A percentile compares a stretch with the other conserved stretches of the same genome.
Evolutionary conservation across 2,329 filamentous ascomycete species (phyloP).

Genomic region (Arthrobotrys conoides): DNA sequence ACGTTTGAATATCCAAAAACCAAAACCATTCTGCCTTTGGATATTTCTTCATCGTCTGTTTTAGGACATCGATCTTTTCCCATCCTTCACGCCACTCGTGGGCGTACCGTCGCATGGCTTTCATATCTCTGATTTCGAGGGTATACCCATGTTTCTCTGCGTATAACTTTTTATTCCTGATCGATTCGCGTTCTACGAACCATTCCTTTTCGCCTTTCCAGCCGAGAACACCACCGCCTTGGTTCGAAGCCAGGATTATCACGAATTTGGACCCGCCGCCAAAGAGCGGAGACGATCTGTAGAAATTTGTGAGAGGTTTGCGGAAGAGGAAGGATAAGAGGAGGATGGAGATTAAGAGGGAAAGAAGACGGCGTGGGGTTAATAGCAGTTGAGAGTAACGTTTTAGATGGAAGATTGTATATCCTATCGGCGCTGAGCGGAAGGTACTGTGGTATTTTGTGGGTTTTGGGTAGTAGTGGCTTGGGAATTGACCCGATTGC

Average conservation of each 20-base stretch:
- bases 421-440: conserved; percentile 48
- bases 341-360: conserved; percentile 47
- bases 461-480: conserved; percentile 46
- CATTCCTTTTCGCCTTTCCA: conserved; percentile 98
- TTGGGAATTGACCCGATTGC: conserved; percentile 27
- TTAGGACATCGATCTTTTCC: conserved; percentile 97
- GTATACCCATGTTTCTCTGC: conserved; percentile 91
- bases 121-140: conserved; percentile 97
- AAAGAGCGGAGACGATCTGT: conserved; percentile 67
- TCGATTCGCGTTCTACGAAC: conserved; percentile 96
- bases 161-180: conserved; percentile 94
- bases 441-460: conserved; percentile 58
- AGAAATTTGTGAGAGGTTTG: conserved; percentile 26
- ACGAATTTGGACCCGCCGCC: conserved; percentile 93
- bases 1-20: conserved; percentile 98
- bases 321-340: conserved; percentile 48
- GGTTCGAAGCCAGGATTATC: conserved; percentile 91
- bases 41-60: conserved; percentile 90
- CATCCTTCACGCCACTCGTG: conserved; percentile 98
- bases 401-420: conserved; percentile 52
- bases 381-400: conserved; percentile 38
- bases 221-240: conserved; percentile 97
- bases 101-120: conserved; percentile 97
- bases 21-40: conserved; percentile 99
- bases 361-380: conserved; percentile 44